Evolutionary conservation across 768 basidiomycete species (phyloP).

Genomic region (Termitomyces sp.): DNA sequence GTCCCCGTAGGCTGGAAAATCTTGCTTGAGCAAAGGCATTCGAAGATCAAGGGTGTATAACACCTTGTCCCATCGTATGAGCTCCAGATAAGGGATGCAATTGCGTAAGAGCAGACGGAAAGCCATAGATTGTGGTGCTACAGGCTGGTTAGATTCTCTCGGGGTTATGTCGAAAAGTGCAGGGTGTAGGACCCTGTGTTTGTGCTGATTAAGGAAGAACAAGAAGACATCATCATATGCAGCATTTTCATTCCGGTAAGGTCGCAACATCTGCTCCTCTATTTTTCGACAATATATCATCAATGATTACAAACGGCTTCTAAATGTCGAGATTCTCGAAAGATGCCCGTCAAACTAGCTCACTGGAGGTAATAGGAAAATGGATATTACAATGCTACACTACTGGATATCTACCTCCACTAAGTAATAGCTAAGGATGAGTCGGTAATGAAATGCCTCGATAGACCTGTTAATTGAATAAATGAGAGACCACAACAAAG

Average conservation of each 20-base stretch:
- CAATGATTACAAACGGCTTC: too few species aligned
- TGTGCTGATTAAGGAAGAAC: background rate
- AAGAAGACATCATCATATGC: background rate
- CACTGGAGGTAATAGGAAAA: too few species aligned
- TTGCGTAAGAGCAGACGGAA: background rate
- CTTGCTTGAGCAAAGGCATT: background rate
- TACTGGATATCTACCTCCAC: too few species aligned
- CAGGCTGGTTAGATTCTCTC: background rate
- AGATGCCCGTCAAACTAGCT: too few species aligned
- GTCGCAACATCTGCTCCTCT: background rate
- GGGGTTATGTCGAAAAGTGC: background rate
- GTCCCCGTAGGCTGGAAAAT: slow-evolving; percentile 41
- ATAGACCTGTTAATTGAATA: too few species aligned
- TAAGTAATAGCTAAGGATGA: too few species aligned
- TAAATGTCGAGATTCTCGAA: too few species aligned
- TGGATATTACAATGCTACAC: too few species aligned
- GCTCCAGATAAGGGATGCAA: slow-evolving; percentile 21
- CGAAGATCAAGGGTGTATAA: background rate
- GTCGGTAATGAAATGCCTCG: too few species aligned
- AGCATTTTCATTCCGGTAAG: background rate
- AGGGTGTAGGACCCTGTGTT: background rate
- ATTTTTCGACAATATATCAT: too few species aligned
- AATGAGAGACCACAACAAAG: too few species aligned
- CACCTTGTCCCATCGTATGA: slow-evolving; percentile 45
- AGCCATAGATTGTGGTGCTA: background rate